Conservation (phyloP, 768 basidiomycete species). For the Candolleomyces aberdarensis region DNA sequence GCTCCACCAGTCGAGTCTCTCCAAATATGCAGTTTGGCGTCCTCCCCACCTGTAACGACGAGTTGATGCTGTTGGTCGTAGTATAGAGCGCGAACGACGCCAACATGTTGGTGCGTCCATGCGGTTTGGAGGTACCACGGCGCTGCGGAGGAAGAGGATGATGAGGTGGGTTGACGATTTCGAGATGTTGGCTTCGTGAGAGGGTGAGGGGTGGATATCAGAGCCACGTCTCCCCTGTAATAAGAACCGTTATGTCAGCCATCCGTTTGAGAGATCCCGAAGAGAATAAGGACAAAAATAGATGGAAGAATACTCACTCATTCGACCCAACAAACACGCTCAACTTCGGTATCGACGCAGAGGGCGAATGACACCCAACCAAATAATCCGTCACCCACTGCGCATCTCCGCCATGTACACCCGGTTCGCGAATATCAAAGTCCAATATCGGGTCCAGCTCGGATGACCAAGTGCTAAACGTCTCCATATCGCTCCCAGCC, state of each 20-base stretch:
- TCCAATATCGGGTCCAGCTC: slow-evolving; percentile 64
- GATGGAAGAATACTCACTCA: slow-evolving; percentile 42
- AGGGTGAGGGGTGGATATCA: slow-evolving; percentile 35
- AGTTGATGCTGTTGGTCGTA: slow-evolving; percentile 48
- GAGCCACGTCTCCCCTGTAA: slow-evolving; percentile 54
- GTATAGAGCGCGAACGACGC: slow-evolving; percentile 51
- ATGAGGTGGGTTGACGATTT: not conserved
- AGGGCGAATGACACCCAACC: slow-evolving; percentile 46
- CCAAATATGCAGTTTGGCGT: slow-evolving; percentile 27
- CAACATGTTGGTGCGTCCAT: slow-evolving; percentile 55
- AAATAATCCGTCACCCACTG: slow-evolving; percentile 83
- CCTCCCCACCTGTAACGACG: slow-evolving; percentile 30
- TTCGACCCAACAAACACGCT: slow-evolving; percentile 72
- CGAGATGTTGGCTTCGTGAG: not conserved
- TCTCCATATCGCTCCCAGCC: slow-evolving; percentile 95
- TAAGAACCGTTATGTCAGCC: not conserved
- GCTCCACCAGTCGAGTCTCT: not conserved
- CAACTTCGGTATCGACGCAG: slow-evolving; percentile 29
- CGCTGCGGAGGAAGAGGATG: slow-evolving; percentile 33
- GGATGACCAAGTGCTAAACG: slow-evolving; percentile 77
- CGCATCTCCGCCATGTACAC: slow-evolving; percentile 50
- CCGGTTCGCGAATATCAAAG: slow-evolving; percentile 63
- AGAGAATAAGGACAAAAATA: not conserved
- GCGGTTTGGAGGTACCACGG: slow-evolving; percentile 49
- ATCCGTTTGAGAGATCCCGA: not conserved